Evolutionary conservation across 306 rosid genomes (phyloP).

Genomic region (Canavalia gladiata): DNA sequence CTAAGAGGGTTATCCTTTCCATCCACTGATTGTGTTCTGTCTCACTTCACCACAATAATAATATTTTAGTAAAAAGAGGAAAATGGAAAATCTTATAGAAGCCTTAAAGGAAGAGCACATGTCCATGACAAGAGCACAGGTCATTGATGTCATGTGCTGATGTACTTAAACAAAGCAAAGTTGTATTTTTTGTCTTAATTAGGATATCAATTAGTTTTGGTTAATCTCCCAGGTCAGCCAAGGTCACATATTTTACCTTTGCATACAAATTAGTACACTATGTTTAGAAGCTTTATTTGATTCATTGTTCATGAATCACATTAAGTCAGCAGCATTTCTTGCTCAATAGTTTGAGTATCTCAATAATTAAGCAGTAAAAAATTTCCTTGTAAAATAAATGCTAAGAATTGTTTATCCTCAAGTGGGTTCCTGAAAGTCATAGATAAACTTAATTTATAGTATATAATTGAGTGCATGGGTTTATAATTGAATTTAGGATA

Average conservation of each 20-base stretch:
- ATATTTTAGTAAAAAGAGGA: slow-evolving; percentile 1
- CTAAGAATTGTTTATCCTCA: slow-evolving; percentile 30
- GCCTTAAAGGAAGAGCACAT: slow-evolving; percentile 44
- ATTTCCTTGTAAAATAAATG: slow-evolving; percentile 5
- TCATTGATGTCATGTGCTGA: slow-evolving; percentile 50
- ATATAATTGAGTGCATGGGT: slow-evolving; percentile 7
- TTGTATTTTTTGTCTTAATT: slow-evolving; percentile 32
- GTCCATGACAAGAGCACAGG: slow-evolving; percentile 47
- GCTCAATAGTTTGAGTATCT: slow-evolving; percentile 39
- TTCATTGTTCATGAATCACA: slow-evolving; percentile 36
- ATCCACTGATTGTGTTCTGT: slow-evolving; percentile 24
- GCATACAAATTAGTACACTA: slow-evolving; percentile 11
- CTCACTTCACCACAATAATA: slow-evolving; percentile 21
- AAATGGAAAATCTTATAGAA: slow-evolving; percentile 31
- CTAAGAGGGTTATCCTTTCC: slow-evolving; percentile 35
- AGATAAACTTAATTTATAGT: slow-evolving; percentile 24
- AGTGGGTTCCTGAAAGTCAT: slow-evolving; percentile 43
- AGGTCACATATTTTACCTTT: slow-evolving; percentile 41
- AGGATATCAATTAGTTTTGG: slow-evolving; percentile 35
- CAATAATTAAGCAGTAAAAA: slow-evolving; percentile 27
- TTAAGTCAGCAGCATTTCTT: slow-evolving; percentile 38
- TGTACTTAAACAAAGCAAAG: slow-evolving; percentile 43
- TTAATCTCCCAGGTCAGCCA: slow-evolving; percentile 36
- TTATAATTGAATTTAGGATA: slow-evolving; percentile 44
- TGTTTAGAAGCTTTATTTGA: slow-evolving; percentile 40